Percentiles rank a stretch among this genome's conserved stretches.
phyloP scores from a whole-genome alignment of 805 yeast genomes.

The Ogataea wickerhamii region DNA sequence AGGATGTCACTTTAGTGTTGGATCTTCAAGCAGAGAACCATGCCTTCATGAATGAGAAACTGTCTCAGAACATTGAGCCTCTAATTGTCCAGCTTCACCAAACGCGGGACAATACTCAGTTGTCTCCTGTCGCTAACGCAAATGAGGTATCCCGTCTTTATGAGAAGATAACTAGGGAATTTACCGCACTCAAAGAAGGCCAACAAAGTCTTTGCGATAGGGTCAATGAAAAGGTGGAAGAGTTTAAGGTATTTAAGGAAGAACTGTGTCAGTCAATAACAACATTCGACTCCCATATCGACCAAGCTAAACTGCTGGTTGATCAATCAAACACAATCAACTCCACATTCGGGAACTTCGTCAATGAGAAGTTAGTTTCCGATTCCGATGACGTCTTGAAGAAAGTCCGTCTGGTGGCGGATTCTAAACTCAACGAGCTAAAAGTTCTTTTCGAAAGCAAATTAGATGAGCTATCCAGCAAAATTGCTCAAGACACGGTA shows the following conservation, averaged over 20 bases:
- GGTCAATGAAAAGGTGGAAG: slow-evolving; percentile 11
- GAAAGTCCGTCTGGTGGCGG: slow-evolving; percentile 5
- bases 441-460: slow-evolving; percentile 7
- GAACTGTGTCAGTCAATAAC: slow-evolving; percentile 6
- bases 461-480: slow-evolving; percentile 7
- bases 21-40: slow-evolving; percentile 16
- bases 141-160: slow-evolving; percentile 2
- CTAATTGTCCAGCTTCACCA: slow-evolving; percentile 12
- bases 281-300: neutral
- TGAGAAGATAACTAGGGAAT: neutral
- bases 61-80: slow-evolving; percentile 14
- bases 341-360: slow-evolving; percentile 8
- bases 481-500: slow-evolving; percentile 10
- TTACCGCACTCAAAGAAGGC: slow-evolving; percentile 8
- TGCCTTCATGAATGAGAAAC: slow-evolving; percentile 13
- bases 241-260: slow-evolving; percentile 7
- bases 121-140: neutral
- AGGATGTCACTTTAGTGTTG: slow-evolving; percentile 25
- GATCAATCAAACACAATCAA: slow-evolving; percentile 5
- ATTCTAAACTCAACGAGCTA: slow-evolving; percentile 7
- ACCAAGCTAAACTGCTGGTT: neutral
- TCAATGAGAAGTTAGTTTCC: slow-evolving; percentile 6
- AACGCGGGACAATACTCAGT: neutral
- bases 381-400: slow-evolving; percentile 2
- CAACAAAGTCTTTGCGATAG: slow-evolving; percentile 5